These are phyloP conservation scores for Colletotrichum zoysiae DNA, from an alignment of 2,329 filamentous ascomycete genomes.

Conservation along the genomic window DNA sequence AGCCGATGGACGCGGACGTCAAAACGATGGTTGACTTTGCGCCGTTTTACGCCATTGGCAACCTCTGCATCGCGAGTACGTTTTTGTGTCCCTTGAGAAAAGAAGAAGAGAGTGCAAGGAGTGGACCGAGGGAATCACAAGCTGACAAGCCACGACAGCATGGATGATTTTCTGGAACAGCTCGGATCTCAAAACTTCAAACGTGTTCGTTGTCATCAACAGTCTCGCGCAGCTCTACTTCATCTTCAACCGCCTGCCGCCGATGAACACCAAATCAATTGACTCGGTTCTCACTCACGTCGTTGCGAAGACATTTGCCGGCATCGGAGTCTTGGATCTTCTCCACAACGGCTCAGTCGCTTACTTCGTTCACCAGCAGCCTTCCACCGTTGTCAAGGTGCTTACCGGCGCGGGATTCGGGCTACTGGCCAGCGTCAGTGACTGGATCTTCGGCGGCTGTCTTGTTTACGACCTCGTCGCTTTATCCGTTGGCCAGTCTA, in stretches of 20 bases:
- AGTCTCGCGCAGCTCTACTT: slow-evolving; percentile 67
- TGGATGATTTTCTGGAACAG: slow-evolving; percentile 75
- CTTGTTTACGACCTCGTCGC: slow-evolving; percentile 70
- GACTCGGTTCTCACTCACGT: slow-evolving; percentile 68
- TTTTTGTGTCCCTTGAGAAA: slow-evolving; percentile 23
- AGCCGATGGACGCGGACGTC: slow-evolving; percentile 55
- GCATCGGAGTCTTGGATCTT: slow-evolving; percentile 70
- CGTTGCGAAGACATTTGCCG: slow-evolving; percentile 70
- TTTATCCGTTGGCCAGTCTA: slow-evolving; percentile 64
- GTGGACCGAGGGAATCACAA: background rate
- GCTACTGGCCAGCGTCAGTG: slow-evolving; percentile 60
- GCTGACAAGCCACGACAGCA: slow-evolving; percentile 47
- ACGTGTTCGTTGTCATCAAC: slow-evolving; percentile 69
- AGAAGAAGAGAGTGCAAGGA: fast-evolving
- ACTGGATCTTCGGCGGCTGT: slow-evolving; percentile 72
- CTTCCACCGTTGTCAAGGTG: slow-evolving; percentile 61
- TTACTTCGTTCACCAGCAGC: slow-evolving; percentile 63
- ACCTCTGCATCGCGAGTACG: slow-evolving; percentile 69
- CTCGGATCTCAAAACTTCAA: slow-evolving; percentile 61
- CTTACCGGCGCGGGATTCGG: slow-evolving; percentile 67
- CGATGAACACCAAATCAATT: slow-evolving; percentile 63
- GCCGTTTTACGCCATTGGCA: slow-evolving; percentile 68
- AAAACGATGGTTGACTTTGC: slow-evolving; percentile 65
- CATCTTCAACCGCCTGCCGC: slow-evolving; percentile 60
- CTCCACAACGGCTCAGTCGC: slow-evolving; percentile 70